These are phyloP conservation scores for Cryphonectria parasitica DNA, from an alignment of 2,329 filamentous ascomycete species.

Conservation along the genomic window DNA sequence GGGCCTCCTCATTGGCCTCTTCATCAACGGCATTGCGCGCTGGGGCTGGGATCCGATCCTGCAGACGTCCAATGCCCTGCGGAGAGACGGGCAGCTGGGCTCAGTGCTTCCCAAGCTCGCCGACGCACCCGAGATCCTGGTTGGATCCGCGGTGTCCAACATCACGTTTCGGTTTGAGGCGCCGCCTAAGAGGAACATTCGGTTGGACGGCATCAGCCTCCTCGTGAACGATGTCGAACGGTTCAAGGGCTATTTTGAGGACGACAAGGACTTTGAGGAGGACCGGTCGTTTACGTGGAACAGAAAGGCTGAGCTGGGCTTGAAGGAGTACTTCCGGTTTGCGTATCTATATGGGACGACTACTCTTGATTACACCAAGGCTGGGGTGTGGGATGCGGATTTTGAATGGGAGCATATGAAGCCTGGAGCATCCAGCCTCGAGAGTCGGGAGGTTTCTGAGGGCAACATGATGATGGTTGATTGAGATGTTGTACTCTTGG, in stretches of 20 bases:
- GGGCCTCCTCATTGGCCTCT: slow-evolving; percentile 85
- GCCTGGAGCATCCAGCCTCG: slow-evolving; percentile 59
- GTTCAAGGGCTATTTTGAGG: slow-evolving; percentile 71
- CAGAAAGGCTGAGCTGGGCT: slow-evolving; percentile 47
- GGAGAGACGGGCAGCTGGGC: slow-evolving; percentile 67
- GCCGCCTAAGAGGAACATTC: slow-evolving; percentile 54
- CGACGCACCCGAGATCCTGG: slow-evolving; percentile 49
- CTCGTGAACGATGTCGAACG: slow-evolving; percentile 86
- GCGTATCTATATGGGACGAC: slow-evolving; percentile 69
- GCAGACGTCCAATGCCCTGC: slow-evolving; percentile 76
- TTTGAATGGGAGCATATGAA: slow-evolving; percentile 70
- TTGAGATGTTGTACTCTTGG: not conserved
- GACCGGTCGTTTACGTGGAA: slow-evolving; percentile 61
- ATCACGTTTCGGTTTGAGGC: slow-evolving; percentile 65
- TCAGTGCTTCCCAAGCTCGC: slow-evolving; percentile 62
- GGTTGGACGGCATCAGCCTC: slow-evolving; percentile 71
- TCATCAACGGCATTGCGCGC: slow-evolving; percentile 89
- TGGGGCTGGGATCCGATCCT: slow-evolving; percentile 93
- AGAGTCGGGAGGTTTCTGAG: slow-evolving; percentile 31
- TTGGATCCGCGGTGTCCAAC: slow-evolving; percentile 58
- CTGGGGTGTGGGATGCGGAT: slow-evolving; percentile 68
- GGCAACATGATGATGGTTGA: slow-evolving; percentile 27
- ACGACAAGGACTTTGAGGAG: slow-evolving; percentile 47
- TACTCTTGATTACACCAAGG: slow-evolving; percentile 74
- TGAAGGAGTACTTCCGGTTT: slow-evolving; percentile 78